Evolutionary conservation across 352 stramenopile species (phyloP).

Genomic region (Phytopythium aichiense): DNA sequence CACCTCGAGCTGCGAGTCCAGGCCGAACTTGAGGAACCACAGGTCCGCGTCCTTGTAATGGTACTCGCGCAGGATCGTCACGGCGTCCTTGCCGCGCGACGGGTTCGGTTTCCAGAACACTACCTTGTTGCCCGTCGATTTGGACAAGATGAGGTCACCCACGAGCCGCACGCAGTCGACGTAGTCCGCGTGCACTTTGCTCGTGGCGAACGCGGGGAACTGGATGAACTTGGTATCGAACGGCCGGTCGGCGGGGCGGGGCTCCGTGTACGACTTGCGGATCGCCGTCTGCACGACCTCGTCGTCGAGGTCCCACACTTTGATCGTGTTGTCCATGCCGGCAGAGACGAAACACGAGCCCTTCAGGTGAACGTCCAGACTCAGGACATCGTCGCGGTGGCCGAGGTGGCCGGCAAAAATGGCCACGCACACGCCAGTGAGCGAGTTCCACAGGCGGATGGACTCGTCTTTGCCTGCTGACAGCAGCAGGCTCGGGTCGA

Average conservation of each 20-base stretch:
- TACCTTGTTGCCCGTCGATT: conserved; percentile 86
- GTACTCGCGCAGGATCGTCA: conserved; percentile 81
- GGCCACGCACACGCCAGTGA: conserved; percentile 80
- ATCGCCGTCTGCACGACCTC: conserved; percentile 70
- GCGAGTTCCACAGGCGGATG: conserved; percentile 92
- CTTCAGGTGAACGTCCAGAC: conserved; percentile 84
- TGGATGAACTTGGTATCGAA: conserved; percentile 88
- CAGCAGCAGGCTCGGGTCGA: conserved; percentile 87
- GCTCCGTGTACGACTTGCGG: conserved; percentile 67
- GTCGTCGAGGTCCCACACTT: conserved; percentile 91
- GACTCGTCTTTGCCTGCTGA: conserved; percentile 91
- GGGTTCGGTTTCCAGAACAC: conserved; percentile 91
- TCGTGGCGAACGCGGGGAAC: conserved; percentile 90
- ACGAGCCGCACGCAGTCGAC: conserved; percentile 87
- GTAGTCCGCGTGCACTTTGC: conserved; percentile 90
- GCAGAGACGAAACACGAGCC: conserved; percentile 86
- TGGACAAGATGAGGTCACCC: conserved; percentile 73
- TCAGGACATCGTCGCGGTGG: conserved; percentile 89
- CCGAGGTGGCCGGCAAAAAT: conserved; percentile 92
- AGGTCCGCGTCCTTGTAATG: conserved; percentile 78
- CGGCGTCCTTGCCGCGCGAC: conserved; percentile 69
- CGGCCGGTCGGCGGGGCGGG: conserved; percentile 47
- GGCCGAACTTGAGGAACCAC: conserved; percentile 87
- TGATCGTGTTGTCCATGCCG: conserved; percentile 93
- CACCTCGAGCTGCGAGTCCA: conserved; percentile 70